Conservation (phyloP, 2,329 filamentous ascomycete genomes). For the Aspergillus persii region DNA sequence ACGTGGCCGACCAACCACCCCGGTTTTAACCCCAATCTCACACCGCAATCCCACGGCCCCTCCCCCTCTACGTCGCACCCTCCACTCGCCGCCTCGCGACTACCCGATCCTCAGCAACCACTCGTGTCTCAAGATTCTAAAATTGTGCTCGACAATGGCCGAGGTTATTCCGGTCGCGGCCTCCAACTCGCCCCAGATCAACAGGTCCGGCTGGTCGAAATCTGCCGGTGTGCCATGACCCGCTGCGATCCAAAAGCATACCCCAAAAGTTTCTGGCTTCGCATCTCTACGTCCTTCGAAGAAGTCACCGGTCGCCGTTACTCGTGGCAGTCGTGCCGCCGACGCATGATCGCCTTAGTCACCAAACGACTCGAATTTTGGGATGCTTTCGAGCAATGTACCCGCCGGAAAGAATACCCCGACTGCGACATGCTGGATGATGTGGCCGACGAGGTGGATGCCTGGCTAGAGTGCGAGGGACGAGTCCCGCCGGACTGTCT, state of each 20-base stretch:
- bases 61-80: neutral
- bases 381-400: neutral
- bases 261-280: conserved; percentile 23
- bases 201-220: conserved; percentile 16
- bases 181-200: conserved; percentile 13
- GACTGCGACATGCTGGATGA: neutral
- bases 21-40: neutral
- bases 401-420: neutral
- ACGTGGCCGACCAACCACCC: neutral
- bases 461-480: neutral
- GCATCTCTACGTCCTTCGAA: conserved; percentile 15
- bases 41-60: neutral
- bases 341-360: conserved; percentile 20
- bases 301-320: conserved; percentile 22
- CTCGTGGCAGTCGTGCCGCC: conserved; percentile 29
- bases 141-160: too few species aligned
- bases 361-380: conserved; percentile 12
- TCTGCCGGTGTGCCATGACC: conserved; percentile 17
- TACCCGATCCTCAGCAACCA: neutral
- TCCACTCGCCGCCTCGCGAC: neutral
- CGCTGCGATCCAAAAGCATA: conserved; percentile 13
- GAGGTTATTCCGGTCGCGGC: neutral
- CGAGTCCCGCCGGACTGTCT: neutral
- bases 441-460: neutral
- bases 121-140: neutral